Percentiles rank a stretch among this genome's conserved stretches.
Conservation (phyloP, 2,329 filamentous ascomycete genomes). For the Cercospora nicotianae region DNA sequence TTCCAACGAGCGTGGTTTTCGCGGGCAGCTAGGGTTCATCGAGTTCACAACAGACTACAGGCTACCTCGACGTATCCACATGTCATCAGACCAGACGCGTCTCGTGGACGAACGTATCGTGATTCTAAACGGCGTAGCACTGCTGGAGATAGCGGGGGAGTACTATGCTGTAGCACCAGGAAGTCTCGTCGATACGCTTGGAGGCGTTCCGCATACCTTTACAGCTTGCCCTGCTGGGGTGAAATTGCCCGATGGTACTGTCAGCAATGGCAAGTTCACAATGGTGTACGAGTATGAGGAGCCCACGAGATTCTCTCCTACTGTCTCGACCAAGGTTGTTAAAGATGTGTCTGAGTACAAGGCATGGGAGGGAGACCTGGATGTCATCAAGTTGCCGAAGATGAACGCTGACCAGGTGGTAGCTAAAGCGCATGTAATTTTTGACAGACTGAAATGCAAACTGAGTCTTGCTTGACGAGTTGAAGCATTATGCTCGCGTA, state of each 20-base stretch:
- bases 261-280: constrained; percentile 26
- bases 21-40: constrained; percentile 26
- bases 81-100: constrained; percentile 20
- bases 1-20: constrained; percentile 25
- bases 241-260: constrained; percentile 26
- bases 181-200: constrained; percentile 24
- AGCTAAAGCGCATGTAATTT: constrained; percentile 20
- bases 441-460: constrained; percentile 18
- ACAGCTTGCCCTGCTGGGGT: constrained; percentile 30
- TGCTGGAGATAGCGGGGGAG: constrained; percentile 27
- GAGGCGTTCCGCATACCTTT: constrained; percentile 30
- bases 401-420: constrained; percentile 25
- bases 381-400: constrained; percentile 27
- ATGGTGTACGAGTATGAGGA: constrained; percentile 33
- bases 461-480: constrained; percentile 13
- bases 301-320: constrained; percentile 28
- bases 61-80: constrained; percentile 31
- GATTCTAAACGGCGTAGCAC: constrained; percentile 26
- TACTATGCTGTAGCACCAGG: constrained; percentile 27
- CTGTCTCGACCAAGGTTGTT: constrained; percentile 21
- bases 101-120: constrained; percentile 29
- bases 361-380: constrained; percentile 24
- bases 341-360: constrained; percentile 18
- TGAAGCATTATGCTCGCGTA: not conserved
- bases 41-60: constrained; percentile 27